Conservation (phyloP, 768 basidiomycete species). For the Scleroderma citrinum region DNA sequence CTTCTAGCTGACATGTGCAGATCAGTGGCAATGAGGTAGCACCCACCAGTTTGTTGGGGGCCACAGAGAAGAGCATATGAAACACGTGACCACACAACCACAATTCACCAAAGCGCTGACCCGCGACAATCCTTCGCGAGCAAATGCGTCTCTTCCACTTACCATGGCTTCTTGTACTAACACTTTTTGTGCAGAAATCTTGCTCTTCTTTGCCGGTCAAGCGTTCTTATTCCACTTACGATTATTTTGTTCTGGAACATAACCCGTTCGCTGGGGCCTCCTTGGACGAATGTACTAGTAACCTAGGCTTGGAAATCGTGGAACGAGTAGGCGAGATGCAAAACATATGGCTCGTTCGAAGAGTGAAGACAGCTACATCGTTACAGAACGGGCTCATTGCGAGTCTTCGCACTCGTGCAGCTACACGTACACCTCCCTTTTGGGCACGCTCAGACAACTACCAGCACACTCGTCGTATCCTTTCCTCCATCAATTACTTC, state of each 20-base stretch:
- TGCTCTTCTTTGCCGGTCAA: conserved; percentile 37
- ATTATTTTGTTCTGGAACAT: conserved; percentile 82
- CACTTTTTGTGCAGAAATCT: conserved; percentile 23
- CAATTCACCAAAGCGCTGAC: background rate
- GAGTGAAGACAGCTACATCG: conserved; percentile 38
- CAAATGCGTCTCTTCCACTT: conserved; percentile 9
- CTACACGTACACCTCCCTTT: conserved; percentile 18
- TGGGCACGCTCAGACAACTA: conserved; percentile 38
- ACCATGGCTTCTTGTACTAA: conserved; percentile 19
- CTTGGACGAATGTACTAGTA: conserved; percentile 50
- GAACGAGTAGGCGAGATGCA: conserved; percentile 81
- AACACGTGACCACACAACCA: background rate
- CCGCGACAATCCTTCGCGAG: background rate
- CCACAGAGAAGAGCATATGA: too few relatives aligned
- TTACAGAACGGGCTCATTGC: conserved; percentile 44
- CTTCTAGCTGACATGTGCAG: conserved; percentile 4
- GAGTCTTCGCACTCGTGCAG: conserved; percentile 31
- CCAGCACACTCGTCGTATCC: conserved; percentile 37
- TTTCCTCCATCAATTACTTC: conserved; percentile 54
- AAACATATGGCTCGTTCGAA: conserved; percentile 79
- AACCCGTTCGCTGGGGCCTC: conserved; percentile 47
- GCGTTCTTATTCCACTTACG: conserved; percentile 54
- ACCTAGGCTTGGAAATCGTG: conserved; percentile 77
- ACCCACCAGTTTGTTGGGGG: too few relatives aligned
- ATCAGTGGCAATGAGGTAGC: background rate